A percentile compares a stretch with the other conserved stretches of the same genome.
These are phyloP conservation scores for Penicillium verrucosum DNA, from an alignment of 2,329 filamentous ascomycete genomes.

Conservation along the genomic window DNA sequence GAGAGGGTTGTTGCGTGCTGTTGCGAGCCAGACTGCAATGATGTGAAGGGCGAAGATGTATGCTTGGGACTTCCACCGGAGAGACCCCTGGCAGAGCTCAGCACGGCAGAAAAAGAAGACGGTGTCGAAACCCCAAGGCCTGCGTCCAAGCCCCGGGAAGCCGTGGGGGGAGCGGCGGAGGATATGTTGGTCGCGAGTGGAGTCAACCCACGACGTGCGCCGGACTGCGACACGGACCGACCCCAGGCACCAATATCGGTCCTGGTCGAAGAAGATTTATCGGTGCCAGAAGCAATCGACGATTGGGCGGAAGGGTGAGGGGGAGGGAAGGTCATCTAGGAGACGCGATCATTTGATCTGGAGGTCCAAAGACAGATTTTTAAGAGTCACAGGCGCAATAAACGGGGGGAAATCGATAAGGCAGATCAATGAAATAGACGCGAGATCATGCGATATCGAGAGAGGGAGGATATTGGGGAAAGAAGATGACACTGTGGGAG, in stretches of 20 bases:
- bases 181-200: conserved; percentile 56
- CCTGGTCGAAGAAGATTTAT: conserved; percentile 47
- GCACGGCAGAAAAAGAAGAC: conserved; percentile 53
- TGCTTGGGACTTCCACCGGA: conserved; percentile 54
- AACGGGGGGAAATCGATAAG: conserved; percentile 15
- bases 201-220: conserved; percentile 55
- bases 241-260: conserved; percentile 57
- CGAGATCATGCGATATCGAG: conserved; percentile 9
- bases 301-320: conserved; percentile 51
- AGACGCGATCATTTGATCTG: conserved; percentile 52
- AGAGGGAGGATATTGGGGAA: conserved; percentile 8
- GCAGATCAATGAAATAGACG: conserved; percentile 11
- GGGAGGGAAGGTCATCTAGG: conserved; percentile 57
- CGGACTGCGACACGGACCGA: conserved; percentile 53
- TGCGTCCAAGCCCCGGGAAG: conserved; percentile 41
- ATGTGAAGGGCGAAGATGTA: conserved; percentile 54
- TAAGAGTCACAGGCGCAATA: conserved; percentile 21
- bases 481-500: conserved; percentile 17
- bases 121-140: conserved; percentile 47
- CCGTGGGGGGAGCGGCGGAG: conserved; percentile 41
- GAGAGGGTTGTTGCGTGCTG: conserved; percentile 54
- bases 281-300: conserved; percentile 51
- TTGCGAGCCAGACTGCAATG: conserved; percentile 54
- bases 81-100: conserved; percentile 50
- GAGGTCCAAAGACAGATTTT: conserved; percentile 38